A percentile compares a stretch with the other conserved stretches of the same genome.
Evolutionary conservation across 805 yeast genomes (phyloP).

Genomic region (Blastobotrys robertii): DNA sequence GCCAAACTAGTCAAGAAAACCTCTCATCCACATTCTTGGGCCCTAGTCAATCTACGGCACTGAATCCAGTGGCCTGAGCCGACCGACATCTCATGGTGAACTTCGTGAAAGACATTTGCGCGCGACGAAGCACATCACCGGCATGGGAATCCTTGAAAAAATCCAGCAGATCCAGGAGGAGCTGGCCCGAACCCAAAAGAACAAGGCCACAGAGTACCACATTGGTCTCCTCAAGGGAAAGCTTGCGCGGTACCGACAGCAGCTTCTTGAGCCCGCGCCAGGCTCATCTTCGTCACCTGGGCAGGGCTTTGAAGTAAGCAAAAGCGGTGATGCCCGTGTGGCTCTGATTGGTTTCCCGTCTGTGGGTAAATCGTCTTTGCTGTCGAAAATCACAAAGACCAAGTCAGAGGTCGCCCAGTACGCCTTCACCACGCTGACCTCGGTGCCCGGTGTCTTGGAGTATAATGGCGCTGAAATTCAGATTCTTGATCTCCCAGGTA

Average conservation of each 20-base stretch:
- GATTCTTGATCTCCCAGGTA: constrained; percentile 96
- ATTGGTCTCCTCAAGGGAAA: constrained; percentile 91
- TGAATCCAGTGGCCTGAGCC: too few species aligned
- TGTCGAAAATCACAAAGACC: constrained; percentile 84
- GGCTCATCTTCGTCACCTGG: constrained; percentile 63
- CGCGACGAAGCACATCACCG: background rate
- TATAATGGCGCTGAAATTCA: constrained; percentile 96
- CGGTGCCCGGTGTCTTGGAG: constrained; percentile 92
- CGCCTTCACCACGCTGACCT: constrained; percentile 91
- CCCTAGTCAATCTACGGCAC: too few species aligned
- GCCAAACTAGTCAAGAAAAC: too few species aligned
- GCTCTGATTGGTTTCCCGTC: constrained; percentile 96
- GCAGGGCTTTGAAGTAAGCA: constrained; percentile 86
- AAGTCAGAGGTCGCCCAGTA: constrained; percentile 92
- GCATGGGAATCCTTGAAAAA: constrained; percentile 42
- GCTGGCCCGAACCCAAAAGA: constrained; percentile 89
- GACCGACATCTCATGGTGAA: too few species aligned
- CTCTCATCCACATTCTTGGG: too few species aligned
- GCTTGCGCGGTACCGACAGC: constrained; percentile 84
- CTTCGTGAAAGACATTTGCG: too few species aligned
- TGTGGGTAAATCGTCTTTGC: constrained; percentile 89
- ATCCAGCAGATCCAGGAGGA: constrained; percentile 87
- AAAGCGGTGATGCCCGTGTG: constrained; percentile 93
- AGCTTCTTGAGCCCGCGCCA: constrained; percentile 81
- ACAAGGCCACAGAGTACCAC: constrained; percentile 96